Conservation (phyloP, 1,284 basidiomycete species). For the Phlebopus sp. region DNA sequence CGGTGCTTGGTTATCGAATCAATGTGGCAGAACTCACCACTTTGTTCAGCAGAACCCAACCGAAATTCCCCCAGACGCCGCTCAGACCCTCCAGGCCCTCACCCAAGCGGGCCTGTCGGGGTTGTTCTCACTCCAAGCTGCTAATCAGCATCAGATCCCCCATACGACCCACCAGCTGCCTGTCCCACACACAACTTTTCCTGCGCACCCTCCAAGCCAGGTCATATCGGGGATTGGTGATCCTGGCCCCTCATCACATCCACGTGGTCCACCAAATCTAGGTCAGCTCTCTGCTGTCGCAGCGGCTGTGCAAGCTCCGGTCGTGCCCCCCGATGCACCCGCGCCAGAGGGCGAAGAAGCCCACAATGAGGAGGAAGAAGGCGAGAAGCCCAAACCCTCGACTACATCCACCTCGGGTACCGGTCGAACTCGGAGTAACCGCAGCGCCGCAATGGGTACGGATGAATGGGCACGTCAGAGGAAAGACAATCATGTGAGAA, state of each 20-base stretch:
- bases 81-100: slow-evolving; percentile 29
- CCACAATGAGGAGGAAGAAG: slow-evolving; percentile 36
- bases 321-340: slow-evolving; percentile 31
- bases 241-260: slow-evolving; percentile 72
- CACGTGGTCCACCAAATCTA: slow-evolving; percentile 64
- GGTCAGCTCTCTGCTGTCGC: slow-evolving; percentile 56
- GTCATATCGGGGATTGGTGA: slow-evolving; percentile 44
- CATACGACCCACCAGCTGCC: slow-evolving; percentile 22
- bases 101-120: slow-evolving; percentile 19
- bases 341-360: slow-evolving; percentile 36
- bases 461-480: slow-evolving; percentile 81
- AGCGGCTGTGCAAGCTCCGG: slow-evolving; percentile 38
- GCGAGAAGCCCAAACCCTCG: slow-evolving; percentile 22
- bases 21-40: slow-evolving; percentile 6
- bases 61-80: slow-evolving; percentile 29
- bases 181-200: slow-evolving; percentile 16
- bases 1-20: neutral
- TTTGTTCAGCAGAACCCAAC: slow-evolving; percentile 20
- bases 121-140: slow-evolving; percentile 24
- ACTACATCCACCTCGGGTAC: slow-evolving; percentile 28
- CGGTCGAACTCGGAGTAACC: slow-evolving; percentile 44
- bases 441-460: slow-evolving; percentile 57
- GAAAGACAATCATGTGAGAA: slow-evolving; percentile 80
- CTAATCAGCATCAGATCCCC: slow-evolving; percentile 24
- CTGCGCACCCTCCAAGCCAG: slow-evolving; percentile 14